A percentile compares a stretch with the other conserved stretches of the same genome.
phyloP scores from a whole-genome alignment of 139 green algal genomes.

The Pleodorina starrii region DNA sequence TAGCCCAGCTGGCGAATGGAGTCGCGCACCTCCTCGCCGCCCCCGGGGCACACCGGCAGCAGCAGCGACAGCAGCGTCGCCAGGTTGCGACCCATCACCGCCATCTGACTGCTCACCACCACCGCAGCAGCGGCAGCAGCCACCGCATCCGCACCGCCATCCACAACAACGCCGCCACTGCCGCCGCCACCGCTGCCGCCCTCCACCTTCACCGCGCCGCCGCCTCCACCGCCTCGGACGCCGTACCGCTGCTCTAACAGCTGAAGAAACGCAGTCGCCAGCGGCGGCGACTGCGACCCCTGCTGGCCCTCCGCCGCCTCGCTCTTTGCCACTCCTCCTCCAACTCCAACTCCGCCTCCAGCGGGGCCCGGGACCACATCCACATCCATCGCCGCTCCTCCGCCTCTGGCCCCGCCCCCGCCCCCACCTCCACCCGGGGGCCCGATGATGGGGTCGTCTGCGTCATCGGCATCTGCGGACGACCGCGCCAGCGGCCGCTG shows the following conservation, averaged over 20 bases:
- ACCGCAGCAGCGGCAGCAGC: not conserved
- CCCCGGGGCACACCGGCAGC: slow-evolving; percentile 28
- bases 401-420: not conserved
- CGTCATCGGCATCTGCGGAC: not conserved
- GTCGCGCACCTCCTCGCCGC: not conserved
- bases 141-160: not conserved
- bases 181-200: not conserved
- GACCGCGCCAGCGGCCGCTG: too few species aligned
- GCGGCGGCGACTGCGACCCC: not conserved
- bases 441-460: not conserved
- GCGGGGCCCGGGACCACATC: not conserved
- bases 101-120: not conserved
- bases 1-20: not conserved
- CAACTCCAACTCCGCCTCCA: not conserved
- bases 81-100: not conserved
- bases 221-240: not conserved
- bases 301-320: not conserved
- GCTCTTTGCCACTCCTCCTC: not conserved
- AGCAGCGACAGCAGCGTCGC: slow-evolving; percentile 25
- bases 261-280: not conserved
- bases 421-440: not conserved
- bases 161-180: not conserved
- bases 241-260: not conserved
- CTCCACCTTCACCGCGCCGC: not conserved
- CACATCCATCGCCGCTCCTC: not conserved